Evolutionary conservation across 768 basidiomycete genomes (phyloP).

Genomic region (Tylopilus plumbeoviolaceoides): DNA sequence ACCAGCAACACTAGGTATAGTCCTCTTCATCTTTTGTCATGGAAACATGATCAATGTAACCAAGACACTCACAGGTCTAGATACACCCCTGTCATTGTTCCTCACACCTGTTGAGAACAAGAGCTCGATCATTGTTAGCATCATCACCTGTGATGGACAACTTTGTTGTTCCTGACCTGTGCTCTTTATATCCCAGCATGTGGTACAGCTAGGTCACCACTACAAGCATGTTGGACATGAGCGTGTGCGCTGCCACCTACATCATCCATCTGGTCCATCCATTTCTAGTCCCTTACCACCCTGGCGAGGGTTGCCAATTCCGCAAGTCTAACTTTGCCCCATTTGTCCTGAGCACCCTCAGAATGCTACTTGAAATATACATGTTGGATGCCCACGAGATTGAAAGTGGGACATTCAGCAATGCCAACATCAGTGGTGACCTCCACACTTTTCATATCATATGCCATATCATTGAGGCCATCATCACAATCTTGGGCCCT

Average conservation of each 20-base stretch:
- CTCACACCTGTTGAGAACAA: background rate
- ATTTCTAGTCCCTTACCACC: too few species aligned
- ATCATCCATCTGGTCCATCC: slow-evolving; percentile 29
- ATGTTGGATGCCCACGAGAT: too few species aligned
- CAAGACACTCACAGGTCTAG: too few species aligned
- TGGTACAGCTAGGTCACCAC: slow-evolving; percentile 26
- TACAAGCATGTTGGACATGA: slow-evolving; percentile 23
- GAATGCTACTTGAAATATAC: too few species aligned
- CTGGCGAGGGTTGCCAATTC: too few species aligned
- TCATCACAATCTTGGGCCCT: slow-evolving; percentile 91
- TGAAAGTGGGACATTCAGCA: slow-evolving; percentile 81
- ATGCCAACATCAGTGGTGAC: slow-evolving; percentile 85
- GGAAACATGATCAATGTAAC: too few species aligned
- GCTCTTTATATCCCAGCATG: background rate
- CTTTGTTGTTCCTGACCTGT: background rate
- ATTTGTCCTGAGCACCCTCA: too few species aligned
- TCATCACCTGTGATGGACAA: background rate
- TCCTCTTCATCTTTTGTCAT: too few species aligned
- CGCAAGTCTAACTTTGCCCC: too few species aligned
- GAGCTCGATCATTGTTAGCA: slow-evolving; percentile 15
- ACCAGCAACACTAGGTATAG: too few species aligned
- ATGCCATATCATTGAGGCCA: slow-evolving; percentile 88
- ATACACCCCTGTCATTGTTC: too few species aligned
- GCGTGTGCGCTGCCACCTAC: slow-evolving; percentile 12
- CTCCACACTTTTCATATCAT: slow-evolving; percentile 88